Conservation (phyloP, 2,329 filamentous ascomycete genomes). For the Moelleriella libera region DNA sequence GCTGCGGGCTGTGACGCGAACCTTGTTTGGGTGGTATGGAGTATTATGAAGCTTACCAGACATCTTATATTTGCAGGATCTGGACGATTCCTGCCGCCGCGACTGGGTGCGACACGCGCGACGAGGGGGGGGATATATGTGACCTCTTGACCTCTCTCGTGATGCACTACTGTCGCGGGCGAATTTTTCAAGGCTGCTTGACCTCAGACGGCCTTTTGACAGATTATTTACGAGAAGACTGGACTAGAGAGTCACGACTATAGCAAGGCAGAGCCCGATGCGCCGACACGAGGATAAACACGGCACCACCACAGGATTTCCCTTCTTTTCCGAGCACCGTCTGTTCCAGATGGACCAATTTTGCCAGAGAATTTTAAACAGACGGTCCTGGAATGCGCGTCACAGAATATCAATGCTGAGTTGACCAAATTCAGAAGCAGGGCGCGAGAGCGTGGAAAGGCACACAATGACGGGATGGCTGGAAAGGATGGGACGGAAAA, state of each 20-base stretch:
- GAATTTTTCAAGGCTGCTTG: conserved; percentile 9
- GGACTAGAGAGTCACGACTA: conserved; percentile 19
- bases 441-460: too few relatives aligned
- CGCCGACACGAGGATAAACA: conserved; percentile 1
- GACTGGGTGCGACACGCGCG: not conserved
- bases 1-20: too few relatives aligned
- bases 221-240: conserved; percentile 17
- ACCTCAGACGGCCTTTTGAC: conserved; percentile 14
- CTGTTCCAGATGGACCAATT: not conserved
- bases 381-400: too few relatives aligned
- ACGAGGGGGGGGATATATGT: conserved; percentile 3
- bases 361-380: not conserved
- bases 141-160: conserved; percentile 1
- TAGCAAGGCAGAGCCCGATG: conserved; percentile 9
- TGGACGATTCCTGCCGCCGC: not conserved
- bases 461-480: too few relatives aligned
- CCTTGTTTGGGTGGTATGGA: not conserved
- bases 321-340: conserved; percentile 1
- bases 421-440: too few relatives aligned
- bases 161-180: conserved; percentile 14
- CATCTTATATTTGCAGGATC: conserved; percentile 10
- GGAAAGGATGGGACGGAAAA: too few relatives aligned
- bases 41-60: conserved; percentile 18
- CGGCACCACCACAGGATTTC: not conserved
- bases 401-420: too few relatives aligned